Base-by-base conservation (phyloP, 208 protist genomes). In the Novymonas esmeraldas region DNA sequence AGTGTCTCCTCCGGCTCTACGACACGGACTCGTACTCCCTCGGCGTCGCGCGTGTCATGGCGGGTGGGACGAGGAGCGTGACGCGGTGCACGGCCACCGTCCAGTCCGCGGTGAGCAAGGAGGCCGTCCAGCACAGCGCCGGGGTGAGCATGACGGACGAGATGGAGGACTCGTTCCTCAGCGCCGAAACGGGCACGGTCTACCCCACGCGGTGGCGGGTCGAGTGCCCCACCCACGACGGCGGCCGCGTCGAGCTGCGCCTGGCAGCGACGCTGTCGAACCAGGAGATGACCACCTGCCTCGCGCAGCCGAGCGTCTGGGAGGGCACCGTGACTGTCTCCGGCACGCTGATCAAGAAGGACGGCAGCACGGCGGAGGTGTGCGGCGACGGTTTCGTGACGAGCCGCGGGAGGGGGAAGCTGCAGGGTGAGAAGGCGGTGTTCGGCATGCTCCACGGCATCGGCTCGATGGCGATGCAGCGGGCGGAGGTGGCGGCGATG, bases 251-350 rank as follows among this genome's bases (percentile, higher is more conserved):
- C 7, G 74, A 84, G 65, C 58, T 84, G 26, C 48, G 33, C 20
- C 28, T 91, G 9, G 62, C 54, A 33, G 79, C 69, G 9, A 73
- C 63, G 28, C 71, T 91, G 49, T 63, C 68, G 2, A 58, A 81
- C 28, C 85, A 91, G 60, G 82, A 91, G 73, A 77, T 88, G 57
- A 74, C 71, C 63, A 88, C 79, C 24, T 51, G 59, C 34, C 36
- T 71, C 13, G 72, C 75, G 39, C 57, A 82, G 67, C 85, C 82
- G 13, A 84, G 82, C 59, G 45, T 67, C 51, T 91, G 81, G 81
- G 64, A 85, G 36, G 85, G 85, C 11, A 74, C 73, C 0, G 76
- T 87, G 49, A 28, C 42, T 3, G 78, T 87, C 26, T 55, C 20
- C 16, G 84, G 84, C n/a, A 68, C 54, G 18, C 48, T 79, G 33